Evolutionary conservation across 805 yeast species (phyloP), one percentile per base, ranked within the genome.

Genomic region (Saturnispora saitoi): DNA sequence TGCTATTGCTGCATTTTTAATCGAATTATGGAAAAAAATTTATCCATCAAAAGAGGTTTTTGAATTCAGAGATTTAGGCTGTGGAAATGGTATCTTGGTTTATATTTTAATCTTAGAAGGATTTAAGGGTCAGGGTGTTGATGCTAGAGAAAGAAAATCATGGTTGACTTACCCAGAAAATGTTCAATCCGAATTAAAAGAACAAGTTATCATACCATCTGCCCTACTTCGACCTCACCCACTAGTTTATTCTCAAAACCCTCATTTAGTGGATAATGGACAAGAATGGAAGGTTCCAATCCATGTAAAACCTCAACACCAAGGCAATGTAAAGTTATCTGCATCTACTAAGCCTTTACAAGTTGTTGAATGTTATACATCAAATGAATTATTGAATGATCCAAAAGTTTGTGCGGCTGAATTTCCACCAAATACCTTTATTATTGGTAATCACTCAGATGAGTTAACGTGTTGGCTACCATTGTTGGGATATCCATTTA

Each of bases 381-480:
- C 86, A 17, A 68, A 70, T 4, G 70, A 68, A 45, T 61, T 85
- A 29, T 60, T 81, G 15, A 64, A 70, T 32, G 78, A 85, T 19
- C 73, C 68, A 50, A 73, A 68, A 44, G 79, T 78, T 14, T 79
- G 83, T 49, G 73, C 80, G 3, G 80, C 83, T 1, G 83, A 81
- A 44, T 85, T 83, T 52, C 81, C 87, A 0, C 62, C 68, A 20
- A 75, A 83, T 56, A 83, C 95, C 0, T 91, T 91, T 58, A 66
- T 90, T 32, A 89, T 91, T 41, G 98, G 98, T 1, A 91, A 91
- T 62, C 98, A 91, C 61, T 86, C 95, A 1, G 98, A 91, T 63
- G 98, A 91, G 61, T 72, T 91, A 49, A 90, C 97, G 0, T 85
- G 95, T 55, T 91, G 98, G 97, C 81, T 91, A 32, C 98, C 98